Base-by-base conservation (phyloP, 2,329 filamentous ascomycete genomes). In the Apiospora saccharicola region DNA sequence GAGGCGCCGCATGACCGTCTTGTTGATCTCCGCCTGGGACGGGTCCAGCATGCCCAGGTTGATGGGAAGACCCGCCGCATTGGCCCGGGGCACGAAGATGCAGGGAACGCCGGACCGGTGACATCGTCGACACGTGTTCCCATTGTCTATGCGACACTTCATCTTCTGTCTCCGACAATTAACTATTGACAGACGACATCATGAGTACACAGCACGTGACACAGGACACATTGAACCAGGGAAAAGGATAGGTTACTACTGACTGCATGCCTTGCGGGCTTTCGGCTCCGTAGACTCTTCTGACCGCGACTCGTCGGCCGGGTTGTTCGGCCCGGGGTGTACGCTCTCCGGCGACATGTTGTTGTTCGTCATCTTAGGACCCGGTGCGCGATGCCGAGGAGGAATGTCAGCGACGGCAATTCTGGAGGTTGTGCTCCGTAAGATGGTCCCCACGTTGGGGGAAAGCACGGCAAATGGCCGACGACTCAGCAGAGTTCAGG, bases 21-120 rank as follows among this genome's bases (percentile, higher is more conserved):
- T 73, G 61, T 73, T 75, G 34, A 76, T 70, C 16, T 77, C 68
- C n/a, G 73, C 67, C 70, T 76, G 73, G 26, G 72, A 69, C 22
- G 70, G 47, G 41, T 77, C 69, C 13, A 57, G 68, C 16, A 70
- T 68, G 26, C 69, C 34, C 19, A 71, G 67, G 4, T 47, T 51
- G 26, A 70, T 43, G 4, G 71, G 71, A 37, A 75, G 73, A 16
- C 75, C 68, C 26, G 73, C 80, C 72, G 82, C 82, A 74, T 84
- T 84, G 61, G 81, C 82, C 53, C 82, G 78, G 14, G 83, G 82
- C 44, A 83, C 81, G 72, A 84, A 84, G 16, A 84, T 77, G 74
- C 83, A 84, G 30, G 81, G 80, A 13, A 81, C 77, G n/a, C 80
- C 81, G 6, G 78, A 77, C 12, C 79, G 78, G 24, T 78, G 71